phyloP scores from a whole-genome alignment of 1,284 basidiomycete species.

The Coniophora puteana region DNA sequence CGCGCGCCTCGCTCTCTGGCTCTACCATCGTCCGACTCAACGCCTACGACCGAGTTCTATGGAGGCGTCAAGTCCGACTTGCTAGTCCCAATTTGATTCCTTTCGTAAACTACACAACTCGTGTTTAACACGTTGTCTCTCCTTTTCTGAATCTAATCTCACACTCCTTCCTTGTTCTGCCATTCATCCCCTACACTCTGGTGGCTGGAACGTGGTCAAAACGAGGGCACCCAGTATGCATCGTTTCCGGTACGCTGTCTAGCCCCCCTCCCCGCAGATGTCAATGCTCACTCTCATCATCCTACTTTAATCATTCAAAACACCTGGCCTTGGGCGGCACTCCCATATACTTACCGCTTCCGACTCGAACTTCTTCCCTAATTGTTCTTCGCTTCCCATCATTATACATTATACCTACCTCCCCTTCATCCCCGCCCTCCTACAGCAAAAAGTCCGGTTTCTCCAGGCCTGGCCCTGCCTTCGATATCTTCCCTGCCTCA shows the following conservation, averaged over 20 bases:
- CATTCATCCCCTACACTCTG: too few species aligned
- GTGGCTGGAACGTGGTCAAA: constrained; percentile 75
- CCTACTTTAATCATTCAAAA: too few species aligned
- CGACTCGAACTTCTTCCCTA: too few species aligned
- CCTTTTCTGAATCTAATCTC: constrained; percentile 33
- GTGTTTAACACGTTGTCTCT: constrained; percentile 71
- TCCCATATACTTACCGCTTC: too few species aligned
- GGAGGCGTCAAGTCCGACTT: too few species aligned
- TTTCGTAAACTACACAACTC: constrained; percentile 42
- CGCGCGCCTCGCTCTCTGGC: too few species aligned
- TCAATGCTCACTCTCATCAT: constrained; percentile 29
- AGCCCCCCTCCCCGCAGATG: constrained; percentile 25
- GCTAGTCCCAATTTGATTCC: too few species aligned
- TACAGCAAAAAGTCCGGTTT: constrained; percentile 27
- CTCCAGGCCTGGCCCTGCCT: constrained; percentile 13
- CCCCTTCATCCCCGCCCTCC: constrained; percentile 21
- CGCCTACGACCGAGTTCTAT: too few species aligned
- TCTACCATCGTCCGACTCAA: too few species aligned
- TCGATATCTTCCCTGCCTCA: constrained; percentile 13
- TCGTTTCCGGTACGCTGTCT: constrained; percentile 69
- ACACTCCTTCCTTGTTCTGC: constrained; percentile 13
- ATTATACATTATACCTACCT: constrained; percentile 20
- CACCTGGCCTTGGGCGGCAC: too few species aligned
- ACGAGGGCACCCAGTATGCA: constrained; percentile 61
- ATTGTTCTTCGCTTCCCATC: constrained; percentile 16